These are phyloP conservation scores for Rubroboletus pulcherrimus DNA, from an alignment of 768 basidiomycete species.

Conservation along the genomic window DNA sequence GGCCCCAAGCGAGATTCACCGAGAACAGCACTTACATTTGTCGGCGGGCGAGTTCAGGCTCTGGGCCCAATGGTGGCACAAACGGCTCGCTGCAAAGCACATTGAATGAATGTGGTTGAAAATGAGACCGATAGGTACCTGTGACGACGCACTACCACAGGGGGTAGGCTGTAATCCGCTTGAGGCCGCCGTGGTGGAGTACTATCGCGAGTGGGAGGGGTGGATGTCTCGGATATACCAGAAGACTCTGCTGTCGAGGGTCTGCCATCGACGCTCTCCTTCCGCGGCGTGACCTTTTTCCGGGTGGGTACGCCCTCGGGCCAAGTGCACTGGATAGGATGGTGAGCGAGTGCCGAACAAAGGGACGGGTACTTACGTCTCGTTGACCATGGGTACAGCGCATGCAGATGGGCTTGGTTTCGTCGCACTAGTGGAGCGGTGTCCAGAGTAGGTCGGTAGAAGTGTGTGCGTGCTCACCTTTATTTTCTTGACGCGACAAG, in stretches of 20 bases:
- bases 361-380: slow-evolving; percentile 48
- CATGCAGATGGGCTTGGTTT: slow-evolving; percentile 82
- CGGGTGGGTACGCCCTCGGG: slow-evolving; percentile 73
- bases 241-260: slow-evolving; percentile 78
- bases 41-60: slow-evolving; percentile 43
- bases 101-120: slow-evolving; percentile 4
- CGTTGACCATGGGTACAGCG: slow-evolving; percentile 83
- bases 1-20: slow-evolving; percentile 1
- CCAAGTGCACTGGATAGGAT: slow-evolving; percentile 65
- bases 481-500: slow-evolving; percentile 92
- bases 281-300: slow-evolving; percentile 58
- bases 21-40: slow-evolving; percentile 39
- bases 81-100: slow-evolving; percentile 40
- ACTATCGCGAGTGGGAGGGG: slow-evolving; percentile 65
- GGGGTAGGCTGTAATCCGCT: slow-evolving; percentile 36
- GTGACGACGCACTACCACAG: slow-evolving; percentile 39
- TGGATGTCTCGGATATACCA: slow-evolving; percentile 65
- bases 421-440: slow-evolving; percentile 66
- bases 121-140: slow-evolving; percentile 25
- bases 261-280: slow-evolving; percentile 57
- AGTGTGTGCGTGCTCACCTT: slow-evolving; percentile 54
- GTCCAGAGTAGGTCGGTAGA: background rate
- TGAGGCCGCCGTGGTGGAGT: slow-evolving; percentile 57
- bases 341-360: slow-evolving; percentile 12
- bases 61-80: slow-evolving; percentile 40